Base-by-base conservation (phyloP, 208 protist genomes). In the Herpetomonas tarakana region DNA sequence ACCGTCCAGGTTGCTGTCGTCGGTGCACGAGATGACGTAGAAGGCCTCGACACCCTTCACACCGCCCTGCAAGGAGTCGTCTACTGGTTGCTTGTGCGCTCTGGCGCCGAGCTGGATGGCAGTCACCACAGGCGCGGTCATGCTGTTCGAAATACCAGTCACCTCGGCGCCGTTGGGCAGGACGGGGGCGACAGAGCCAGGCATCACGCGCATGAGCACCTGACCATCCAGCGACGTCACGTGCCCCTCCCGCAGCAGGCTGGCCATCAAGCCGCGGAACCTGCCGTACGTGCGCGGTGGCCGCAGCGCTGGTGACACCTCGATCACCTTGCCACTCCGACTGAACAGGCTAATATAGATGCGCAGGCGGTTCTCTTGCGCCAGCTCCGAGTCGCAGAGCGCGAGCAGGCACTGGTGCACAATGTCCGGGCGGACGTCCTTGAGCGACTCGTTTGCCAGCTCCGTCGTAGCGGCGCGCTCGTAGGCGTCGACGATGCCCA, bases 321-420 rank as follows among this genome's bases (percentile, higher is more conserved):
- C 91, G 25, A 96, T 83, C 41, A 87, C 81, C 65, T 91, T 90
- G 0, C 79, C 76, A 30, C 74, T 69, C 4, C 81, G 72, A 16
- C 71, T 74, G 49, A 89, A 85, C 44, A 93, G 68, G 58, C 71
- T 86, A 35, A 96, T 80, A 71, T 93, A 93, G 55, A 96, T 84
- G 30, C 86, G 87, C 62, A 93, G 74, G 28, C 75, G 81, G 25
- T 78, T 69, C 51, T 79, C 60, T 60, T 84, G 73, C 18, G 83
- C 86, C 26, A 96, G 77, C 29, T 90, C 84, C 7, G 81, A 88
- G 70, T 96, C 90, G 62, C 90, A 96, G 44, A 96, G 84, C 18
- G 91, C 91, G n/a, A 96, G 81, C 11, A 96, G 85, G 59, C 84
- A 93, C 74, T 96, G 91, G 53, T 96, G 91, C 21, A 96, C 88